These are phyloP conservation scores for Exophiala mesophila DNA, from an alignment of 2,329 filamentous ascomycete species.

Conservation along the genomic window DNA sequence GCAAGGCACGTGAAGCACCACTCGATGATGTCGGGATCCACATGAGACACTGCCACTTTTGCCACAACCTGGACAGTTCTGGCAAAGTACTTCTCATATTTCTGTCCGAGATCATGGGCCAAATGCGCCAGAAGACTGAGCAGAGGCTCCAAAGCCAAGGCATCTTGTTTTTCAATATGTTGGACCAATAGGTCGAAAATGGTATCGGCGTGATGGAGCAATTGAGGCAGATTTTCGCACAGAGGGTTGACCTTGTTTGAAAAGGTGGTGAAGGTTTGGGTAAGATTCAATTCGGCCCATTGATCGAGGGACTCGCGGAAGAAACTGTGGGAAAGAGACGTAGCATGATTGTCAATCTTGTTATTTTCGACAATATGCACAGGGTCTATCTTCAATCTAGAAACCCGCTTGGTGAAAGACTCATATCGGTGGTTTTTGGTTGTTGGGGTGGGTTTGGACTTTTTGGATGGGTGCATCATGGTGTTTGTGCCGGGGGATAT, in stretches of 20 bases:
- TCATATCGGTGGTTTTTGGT: constrained; percentile 86
- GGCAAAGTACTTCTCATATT: constrained; percentile 85
- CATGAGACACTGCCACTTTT: constrained; percentile 69
- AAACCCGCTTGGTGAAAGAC: constrained; percentile 82
- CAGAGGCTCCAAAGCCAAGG: constrained; percentile 76
- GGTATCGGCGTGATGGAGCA: constrained; percentile 81
- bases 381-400: constrained; percentile 89
- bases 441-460: constrained; percentile 57
- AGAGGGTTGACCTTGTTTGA: constrained; percentile 68
- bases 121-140: constrained; percentile 86
- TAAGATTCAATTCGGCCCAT: constrained; percentile 90
- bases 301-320: constrained; percentile 76
- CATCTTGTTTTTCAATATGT: constrained; percentile 73
- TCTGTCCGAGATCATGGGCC: constrained; percentile 82
- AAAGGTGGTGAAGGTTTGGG: constrained; percentile 73
- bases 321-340: constrained; percentile 70
- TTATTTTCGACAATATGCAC: constrained; percentile 72
- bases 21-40: constrained; percentile 85
- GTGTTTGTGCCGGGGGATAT: constrained; percentile 62
- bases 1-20: constrained; percentile 94
- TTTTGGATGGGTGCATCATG: constrained; percentile 62
- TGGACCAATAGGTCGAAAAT: constrained; percentile 73
- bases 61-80: constrained; percentile 70
- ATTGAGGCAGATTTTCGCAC: constrained; percentile 84
- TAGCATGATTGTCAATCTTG: constrained; percentile 69